Conservation (phyloP, 768 basidiomycete genomes). For the Chlorophyllum brunneum region DNA sequence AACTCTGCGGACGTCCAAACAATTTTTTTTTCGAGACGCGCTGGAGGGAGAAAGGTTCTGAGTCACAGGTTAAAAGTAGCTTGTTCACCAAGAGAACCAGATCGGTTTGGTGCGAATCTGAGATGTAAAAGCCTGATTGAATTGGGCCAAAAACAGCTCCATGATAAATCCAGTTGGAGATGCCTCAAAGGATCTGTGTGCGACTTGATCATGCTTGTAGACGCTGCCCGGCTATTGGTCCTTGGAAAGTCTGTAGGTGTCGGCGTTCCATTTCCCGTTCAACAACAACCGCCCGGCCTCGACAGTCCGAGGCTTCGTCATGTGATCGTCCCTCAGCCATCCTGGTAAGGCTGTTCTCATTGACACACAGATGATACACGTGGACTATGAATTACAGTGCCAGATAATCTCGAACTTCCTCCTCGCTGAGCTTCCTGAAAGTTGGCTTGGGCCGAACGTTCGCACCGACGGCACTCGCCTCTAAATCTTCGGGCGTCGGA, state of each 20-base stretch:
- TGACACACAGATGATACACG: slow-evolving; percentile 10
- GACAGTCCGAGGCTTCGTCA: background rate
- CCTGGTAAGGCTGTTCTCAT: background rate
- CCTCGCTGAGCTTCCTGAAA: slow-evolving; percentile 93
- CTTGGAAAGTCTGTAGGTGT: background rate
- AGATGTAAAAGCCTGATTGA: slow-evolving; percentile 8
- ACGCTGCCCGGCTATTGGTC: background rate
- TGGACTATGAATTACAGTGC: slow-evolving; percentile 51
- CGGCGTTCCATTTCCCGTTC: background rate
- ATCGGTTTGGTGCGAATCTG: slow-evolving; percentile 9
- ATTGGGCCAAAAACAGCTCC: background rate
- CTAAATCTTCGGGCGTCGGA: slow-evolving; percentile 66
- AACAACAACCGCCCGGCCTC: background rate
- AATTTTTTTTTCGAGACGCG: background rate
- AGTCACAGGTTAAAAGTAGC: slow-evolving; percentile 6
- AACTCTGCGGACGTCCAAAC: background rate
- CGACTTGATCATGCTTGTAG: background rate
- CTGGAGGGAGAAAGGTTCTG: background rate
- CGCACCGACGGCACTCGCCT: slow-evolving; percentile 64
- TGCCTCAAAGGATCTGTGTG: background rate
- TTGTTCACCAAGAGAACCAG: slow-evolving; percentile 2
- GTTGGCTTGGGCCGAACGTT: slow-evolving; percentile 77
- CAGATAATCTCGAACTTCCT: slow-evolving; percentile 96
- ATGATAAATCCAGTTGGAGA: background rate
- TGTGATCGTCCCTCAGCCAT: slow-evolving; percentile 10